Conservation (phyloP, 805 yeast species). For the Wickerhamomyces bovis region DNA sequence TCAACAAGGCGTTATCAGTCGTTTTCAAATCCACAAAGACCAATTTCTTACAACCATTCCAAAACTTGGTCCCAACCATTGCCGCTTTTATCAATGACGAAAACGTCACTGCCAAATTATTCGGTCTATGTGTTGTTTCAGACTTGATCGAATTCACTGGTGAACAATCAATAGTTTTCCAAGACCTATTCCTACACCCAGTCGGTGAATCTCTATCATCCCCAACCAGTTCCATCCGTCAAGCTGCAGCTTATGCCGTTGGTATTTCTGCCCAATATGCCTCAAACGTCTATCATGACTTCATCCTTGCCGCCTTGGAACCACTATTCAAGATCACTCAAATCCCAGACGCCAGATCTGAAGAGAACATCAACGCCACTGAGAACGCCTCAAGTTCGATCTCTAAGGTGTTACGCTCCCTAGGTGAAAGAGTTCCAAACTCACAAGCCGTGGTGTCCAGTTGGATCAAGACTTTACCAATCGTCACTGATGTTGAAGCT, state of each 20-base stretch:
- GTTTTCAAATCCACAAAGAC: conserved; percentile 59
- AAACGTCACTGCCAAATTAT: conserved; percentile 60
- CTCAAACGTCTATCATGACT: conserved; percentile 53
- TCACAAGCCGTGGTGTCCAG: conserved; percentile 55
- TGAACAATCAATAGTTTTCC: conserved; percentile 53
- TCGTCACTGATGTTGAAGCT: conserved; percentile 78
- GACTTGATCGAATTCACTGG: conserved; percentile 82
- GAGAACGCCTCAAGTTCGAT: conserved; percentile 81
- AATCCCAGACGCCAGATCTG: conserved; percentile 78
- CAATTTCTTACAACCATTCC: conserved; percentile 59
- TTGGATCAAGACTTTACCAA: conserved; percentile 82
- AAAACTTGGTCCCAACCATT: conserved; percentile 55
- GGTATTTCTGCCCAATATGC: conserved; percentile 87
- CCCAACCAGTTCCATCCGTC: conserved; percentile 69
- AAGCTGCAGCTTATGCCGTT: conserved; percentile 77
- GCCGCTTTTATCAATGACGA: conserved; percentile 58
- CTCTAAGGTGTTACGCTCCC: conserved; percentile 71
- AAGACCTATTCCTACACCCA: conserved; percentile 56
- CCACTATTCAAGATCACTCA: conserved; percentile 67
- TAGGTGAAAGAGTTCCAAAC: conserved; percentile 54
- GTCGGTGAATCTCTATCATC: conserved; percentile 63
- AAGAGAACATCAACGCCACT: conserved; percentile 79
- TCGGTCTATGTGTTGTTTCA: conserved; percentile 74
- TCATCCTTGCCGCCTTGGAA: conserved; percentile 64
- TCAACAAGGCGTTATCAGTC: conserved; percentile 66